Evolutionary conservation across 495 filamentous ascomycete species (phyloP), one percentile per base, ranked within the genome.

Genomic region (Penicillium roqueforti): DNA sequence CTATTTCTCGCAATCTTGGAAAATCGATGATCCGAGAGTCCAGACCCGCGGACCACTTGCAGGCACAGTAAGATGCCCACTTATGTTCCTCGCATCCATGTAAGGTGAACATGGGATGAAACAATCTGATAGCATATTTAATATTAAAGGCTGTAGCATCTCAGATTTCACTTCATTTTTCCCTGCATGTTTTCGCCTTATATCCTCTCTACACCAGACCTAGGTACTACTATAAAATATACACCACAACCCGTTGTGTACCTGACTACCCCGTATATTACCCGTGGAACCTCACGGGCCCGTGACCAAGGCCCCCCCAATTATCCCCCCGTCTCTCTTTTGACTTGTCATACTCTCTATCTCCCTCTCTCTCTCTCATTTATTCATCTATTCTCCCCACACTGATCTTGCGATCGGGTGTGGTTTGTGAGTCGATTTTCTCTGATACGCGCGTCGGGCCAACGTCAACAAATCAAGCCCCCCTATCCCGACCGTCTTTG

Each of bases 61-160:
- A 4, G n/a, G 16, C 25, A 26, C 47, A 22, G 22, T 23, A 10
- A 29, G 16, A 34, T 34, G n/a, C 36, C 45, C 45, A 47, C 29
- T 47, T 36, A 25, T 10, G 34, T 37, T 40, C 38, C 11, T 29
- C 34, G 32, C 46, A 47, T 48, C 39, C 41, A 53, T 34, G 49
- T 41, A 52, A 52, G 49, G 49, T 23, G 48, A 51, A 42, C 38
- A 52, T 36, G 49, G 29, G 39, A 52, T 52, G 49, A 52, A 52
- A 52, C 49, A 52, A 18, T 36, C 19, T 19, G 23, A 25, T 31
- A 26, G 25, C 25, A 26, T 26, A 5, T 11, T 31, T 31, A 31
- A 41, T 23, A 41, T 51, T 51, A 51, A 51, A 51, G 6, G 16
- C 18, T 14, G 28, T 22, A 39, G 29, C 2, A 18, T 31, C 11